A percentile compares a stretch with the other conserved stretches of the same genome.
Conservation (phyloP, 768 basidiomycete genomes). For the Sporobolomyces pararoseus region DNA sequence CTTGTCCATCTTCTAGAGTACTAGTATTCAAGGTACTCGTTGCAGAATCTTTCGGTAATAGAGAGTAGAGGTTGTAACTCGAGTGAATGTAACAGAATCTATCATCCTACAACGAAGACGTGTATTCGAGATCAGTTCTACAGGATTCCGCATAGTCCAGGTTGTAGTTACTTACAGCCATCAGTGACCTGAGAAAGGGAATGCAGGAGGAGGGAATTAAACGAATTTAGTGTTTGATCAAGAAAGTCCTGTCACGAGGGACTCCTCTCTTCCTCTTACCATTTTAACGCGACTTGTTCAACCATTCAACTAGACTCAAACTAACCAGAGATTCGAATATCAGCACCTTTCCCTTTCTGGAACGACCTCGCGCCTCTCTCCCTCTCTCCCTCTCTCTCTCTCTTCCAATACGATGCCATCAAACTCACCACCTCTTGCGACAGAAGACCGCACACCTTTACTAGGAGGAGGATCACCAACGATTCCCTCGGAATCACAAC, state of each 20-base stretch:
- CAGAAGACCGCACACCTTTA: conserved; percentile 5
- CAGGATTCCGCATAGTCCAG: no score
- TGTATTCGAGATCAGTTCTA: background rate
- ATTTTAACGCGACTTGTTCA: no score
- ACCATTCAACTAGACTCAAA: no score
- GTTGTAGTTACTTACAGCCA: background rate
- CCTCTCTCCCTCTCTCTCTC: background rate
- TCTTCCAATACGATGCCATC: background rate
- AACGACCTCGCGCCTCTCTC: background rate
- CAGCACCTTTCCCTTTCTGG: no score
- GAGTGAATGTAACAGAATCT: conserved; percentile 27
- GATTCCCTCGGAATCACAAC: background rate
- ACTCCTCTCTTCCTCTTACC: background rate
- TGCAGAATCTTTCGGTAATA: background rate
- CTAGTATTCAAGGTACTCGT: no score
- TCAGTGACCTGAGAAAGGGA: background rate
- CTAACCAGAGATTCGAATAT: no score
- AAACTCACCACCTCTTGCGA: background rate
- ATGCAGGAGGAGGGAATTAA: no score
- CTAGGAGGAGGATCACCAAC: no score
- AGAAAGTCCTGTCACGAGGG: no score
- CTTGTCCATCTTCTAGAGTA: no score
- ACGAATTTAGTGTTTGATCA: no score
- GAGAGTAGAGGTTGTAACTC: background rate
- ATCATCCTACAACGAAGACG: conserved; percentile 16